Evolutionary conservation across 768 basidiomycete genomes (phyloP).

Genomic region (Amanita brunnescens): DNA sequence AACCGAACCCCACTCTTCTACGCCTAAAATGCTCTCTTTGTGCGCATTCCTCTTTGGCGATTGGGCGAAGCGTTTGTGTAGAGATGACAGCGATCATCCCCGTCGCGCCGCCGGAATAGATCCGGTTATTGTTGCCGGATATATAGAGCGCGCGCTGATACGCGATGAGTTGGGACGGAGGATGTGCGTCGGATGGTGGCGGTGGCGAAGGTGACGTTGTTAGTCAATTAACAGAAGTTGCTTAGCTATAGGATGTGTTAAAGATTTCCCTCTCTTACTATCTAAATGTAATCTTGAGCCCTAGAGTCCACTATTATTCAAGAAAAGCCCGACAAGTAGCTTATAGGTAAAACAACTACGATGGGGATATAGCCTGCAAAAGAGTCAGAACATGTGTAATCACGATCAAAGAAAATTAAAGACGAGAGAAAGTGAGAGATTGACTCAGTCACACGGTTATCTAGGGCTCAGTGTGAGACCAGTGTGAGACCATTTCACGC

Average conservation of each 20-base stretch:
- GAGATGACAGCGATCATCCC: slow-evolving; percentile 76
- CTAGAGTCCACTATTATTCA: background rate
- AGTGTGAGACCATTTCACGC: slow-evolving; percentile 5
- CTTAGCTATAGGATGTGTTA: no score
- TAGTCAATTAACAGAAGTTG: no score
- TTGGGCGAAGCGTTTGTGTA: slow-evolving; percentile 61
- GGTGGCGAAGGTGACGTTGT: no score
- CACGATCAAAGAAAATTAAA: background rate
- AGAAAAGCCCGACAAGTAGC: no score
- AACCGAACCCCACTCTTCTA: slow-evolving; percentile 61
- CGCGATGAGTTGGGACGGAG: slow-evolving; percentile 65
- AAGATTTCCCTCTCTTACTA: no score
- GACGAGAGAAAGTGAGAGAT: slow-evolving; percentile 2
- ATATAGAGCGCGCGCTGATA: slow-evolving; percentile 50
- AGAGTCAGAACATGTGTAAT: background rate
- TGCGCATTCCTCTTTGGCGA: slow-evolving; percentile 77
- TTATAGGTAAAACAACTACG: no score
- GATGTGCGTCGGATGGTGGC: slow-evolving; percentile 56
- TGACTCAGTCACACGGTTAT: slow-evolving; percentile 6
- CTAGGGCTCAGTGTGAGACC: background rate
- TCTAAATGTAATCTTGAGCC: background rate
- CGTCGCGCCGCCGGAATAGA: slow-evolving; percentile 81
- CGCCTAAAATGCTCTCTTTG: slow-evolving; percentile 61
- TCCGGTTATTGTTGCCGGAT: slow-evolving; percentile 64
- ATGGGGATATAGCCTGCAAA: background rate